A percentile compares a stretch with the other conserved stretches of the same genome.
Conservation (phyloP, 2,329 filamentous ascomycete genomes). For the Aspergillus udagawae region DNA sequence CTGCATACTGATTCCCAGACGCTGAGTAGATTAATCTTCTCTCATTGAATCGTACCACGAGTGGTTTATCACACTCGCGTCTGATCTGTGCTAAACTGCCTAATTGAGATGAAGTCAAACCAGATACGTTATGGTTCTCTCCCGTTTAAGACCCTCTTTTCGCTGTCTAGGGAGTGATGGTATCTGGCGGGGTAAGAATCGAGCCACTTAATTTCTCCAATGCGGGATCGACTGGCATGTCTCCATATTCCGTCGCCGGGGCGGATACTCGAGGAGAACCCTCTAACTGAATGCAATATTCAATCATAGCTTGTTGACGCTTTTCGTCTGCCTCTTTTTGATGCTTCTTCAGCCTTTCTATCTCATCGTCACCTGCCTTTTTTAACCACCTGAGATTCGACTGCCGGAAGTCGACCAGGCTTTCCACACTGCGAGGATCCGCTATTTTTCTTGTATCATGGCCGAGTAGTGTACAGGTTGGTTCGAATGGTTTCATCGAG, state of each 20-base stretch:
- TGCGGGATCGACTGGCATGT: conserved; percentile 44
- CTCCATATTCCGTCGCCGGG: conserved; percentile 14
- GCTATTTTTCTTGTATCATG: conserved; percentile 89
- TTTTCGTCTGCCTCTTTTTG: conserved; percentile 55
- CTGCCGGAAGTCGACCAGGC: conserved; percentile 81
- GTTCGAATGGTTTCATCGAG: conserved; percentile 74
- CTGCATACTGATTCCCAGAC: neutral
- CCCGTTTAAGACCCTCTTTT: neutral
- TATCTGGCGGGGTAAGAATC: conserved; percentile 8
- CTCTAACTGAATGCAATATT: conserved; percentile 41
- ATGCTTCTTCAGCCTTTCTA: conserved; percentile 44
- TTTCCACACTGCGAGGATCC: conserved; percentile 85
- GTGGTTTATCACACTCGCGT: neutral
- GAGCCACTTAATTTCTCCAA: conserved; percentile 24
- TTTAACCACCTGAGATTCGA: conserved; percentile 84
- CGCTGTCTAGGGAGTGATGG: neutral
- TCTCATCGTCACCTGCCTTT: conserved; percentile 52
- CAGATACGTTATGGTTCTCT: neutral
- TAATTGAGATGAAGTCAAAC: neutral
- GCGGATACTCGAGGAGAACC: conserved; percentile 7
- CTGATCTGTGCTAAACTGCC: neutral
- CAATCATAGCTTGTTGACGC: conserved; percentile 42
- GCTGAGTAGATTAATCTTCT: neutral
- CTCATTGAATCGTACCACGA: neutral
- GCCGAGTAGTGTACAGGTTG: conserved; percentile 80